Base-by-base conservation (phyloP, 2,329 filamentous ascomycete species). In the Diaporthe sp. region DNA sequence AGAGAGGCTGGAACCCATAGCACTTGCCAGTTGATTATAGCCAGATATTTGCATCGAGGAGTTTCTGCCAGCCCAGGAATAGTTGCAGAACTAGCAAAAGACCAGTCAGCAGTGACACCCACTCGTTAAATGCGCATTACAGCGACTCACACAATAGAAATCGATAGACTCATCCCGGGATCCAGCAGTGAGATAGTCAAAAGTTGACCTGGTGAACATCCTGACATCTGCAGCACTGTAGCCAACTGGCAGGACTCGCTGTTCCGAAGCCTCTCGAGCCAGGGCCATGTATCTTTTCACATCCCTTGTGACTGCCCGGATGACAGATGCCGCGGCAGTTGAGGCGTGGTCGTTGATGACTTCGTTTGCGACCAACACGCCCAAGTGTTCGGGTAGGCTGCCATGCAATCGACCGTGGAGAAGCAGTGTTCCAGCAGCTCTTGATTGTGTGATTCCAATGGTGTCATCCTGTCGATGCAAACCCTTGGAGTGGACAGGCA, bases 11-110 rank as follows among this genome's bases (percentile, higher is more conserved):
- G 22, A 25, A 3, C 2, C 81, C 13, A 22, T 6, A 37, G 30
- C 4, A 51, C 61, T 51, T 66, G 4, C 61, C 30, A 66, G 30
- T 27, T 37, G 81, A 76, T 88, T 81, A 77, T 91, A 91, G 17
- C 86, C 85, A 7, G 86, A 85, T 30, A 83, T 86, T 32, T 85
- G 78, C 80, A 86, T 90, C 37, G 85, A 88, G 22, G 88, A 88
- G 19, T 86, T 82, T 37, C 9, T 35, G 4, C 83, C 85, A 72
- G 89, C 89, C 81, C 89, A 91, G 83, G 89, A 90, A 71, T 88
- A 90, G 81, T 88, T 89, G 71, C 90, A 90, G 53, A 91, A 50
- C 71, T 73, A 39, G 32, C 17, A 6, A 44, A 5, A 42, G 13
- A n/a, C 44, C n/a, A 53, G 50, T 22, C n/a, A 53, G 37, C 27